Percentiles rank a stretch among this genome's conserved stretches.
phyloP scores from a whole-genome alignment of 352 stramenopile genomes.

The Pythium brassicae region DNA sequence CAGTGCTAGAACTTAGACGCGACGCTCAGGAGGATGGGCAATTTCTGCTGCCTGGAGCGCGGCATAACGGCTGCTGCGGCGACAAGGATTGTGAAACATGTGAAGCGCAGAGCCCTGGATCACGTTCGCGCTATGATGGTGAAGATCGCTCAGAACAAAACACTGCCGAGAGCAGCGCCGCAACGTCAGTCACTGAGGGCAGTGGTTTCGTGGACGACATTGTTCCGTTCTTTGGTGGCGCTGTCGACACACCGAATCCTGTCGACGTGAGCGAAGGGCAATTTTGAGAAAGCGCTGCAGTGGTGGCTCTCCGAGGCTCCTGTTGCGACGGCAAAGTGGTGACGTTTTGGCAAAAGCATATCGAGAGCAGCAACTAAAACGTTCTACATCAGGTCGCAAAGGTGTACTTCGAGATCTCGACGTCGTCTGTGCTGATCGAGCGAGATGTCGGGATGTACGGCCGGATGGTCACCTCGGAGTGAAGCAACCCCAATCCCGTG shows the following conservation, averaged over 20 bases:
- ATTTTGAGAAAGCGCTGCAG: neutral
- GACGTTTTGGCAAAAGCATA: neutral
- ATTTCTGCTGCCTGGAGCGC: neutral
- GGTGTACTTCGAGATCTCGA: conserved; percentile 3
- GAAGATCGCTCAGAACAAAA: neutral
- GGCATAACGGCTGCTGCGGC: neutral
- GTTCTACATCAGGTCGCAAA: conserved; percentile 8
- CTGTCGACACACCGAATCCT: neutral
- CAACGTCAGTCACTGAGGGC: neutral
- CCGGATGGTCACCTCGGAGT: conserved; percentile 4
- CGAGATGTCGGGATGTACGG: conserved; percentile 11
- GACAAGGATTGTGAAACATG: neutral
- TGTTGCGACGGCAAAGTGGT: neutral
- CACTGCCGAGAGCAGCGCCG: neutral
- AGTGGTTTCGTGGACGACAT: neutral
- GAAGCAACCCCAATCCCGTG: too few species aligned
- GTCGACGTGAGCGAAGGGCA: neutral
- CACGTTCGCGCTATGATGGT: neutral
- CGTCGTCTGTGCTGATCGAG: conserved; percentile 11
- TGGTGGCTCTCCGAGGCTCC: neutral
- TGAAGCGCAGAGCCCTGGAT: neutral
- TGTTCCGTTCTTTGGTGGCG: neutral
- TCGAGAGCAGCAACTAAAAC: neutral
- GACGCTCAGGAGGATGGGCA: neutral
- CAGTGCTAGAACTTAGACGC: neutral